A percentile compares a stretch with the other conserved stretches of the same genome.
Conservation (phyloP, 75 land plant genomes). For the Selaginella moellendorffii region DNA sequence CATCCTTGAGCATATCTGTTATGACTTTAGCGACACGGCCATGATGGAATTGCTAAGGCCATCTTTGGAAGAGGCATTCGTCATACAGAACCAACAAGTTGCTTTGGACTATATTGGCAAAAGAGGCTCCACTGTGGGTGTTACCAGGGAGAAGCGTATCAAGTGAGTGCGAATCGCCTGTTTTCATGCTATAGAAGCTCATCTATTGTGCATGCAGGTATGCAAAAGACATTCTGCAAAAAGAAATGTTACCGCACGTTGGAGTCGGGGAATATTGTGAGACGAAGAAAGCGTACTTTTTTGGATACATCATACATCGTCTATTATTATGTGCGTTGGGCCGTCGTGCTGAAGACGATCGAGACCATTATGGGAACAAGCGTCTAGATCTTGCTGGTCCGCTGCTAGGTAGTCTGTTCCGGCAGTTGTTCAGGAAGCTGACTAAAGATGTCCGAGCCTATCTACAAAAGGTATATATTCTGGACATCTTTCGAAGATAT, state of each 20-base stretch:
- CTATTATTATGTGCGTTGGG: conserved; percentile 91
- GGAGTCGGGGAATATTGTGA: conserved; percentile 96
- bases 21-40: conserved; percentile 76
- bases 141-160: conserved; percentile 95
- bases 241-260: conserved; percentile 99
- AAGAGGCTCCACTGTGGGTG: conserved; percentile 93
- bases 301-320: conserved; percentile 97
- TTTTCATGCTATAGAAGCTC: neutral
- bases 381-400: conserved; percentile 99
- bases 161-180: conserved; percentile 35
- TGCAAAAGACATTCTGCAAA: conserved; percentile 97
- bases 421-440: conserved; percentile 84
- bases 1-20: conserved; percentile 92
- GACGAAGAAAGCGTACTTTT: conserved; percentile 97
- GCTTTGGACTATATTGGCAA: conserved; percentile 98
- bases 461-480: conserved; percentile 65
- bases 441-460: conserved; percentile 93
- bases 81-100: conserved; percentile 98
- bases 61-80: conserved; percentile 95
- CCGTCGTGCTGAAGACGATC: conserved; percentile 90
- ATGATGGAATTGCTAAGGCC: conserved; percentile 99
- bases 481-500: neutral
- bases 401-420: conserved; percentile 90
- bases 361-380: conserved; percentile 99
- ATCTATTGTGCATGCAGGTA: conserved; percentile 32